Base-by-base conservation (phyloP, 2,329 filamentous ascomycete species). In the Curvularia verruculosa region DNA sequence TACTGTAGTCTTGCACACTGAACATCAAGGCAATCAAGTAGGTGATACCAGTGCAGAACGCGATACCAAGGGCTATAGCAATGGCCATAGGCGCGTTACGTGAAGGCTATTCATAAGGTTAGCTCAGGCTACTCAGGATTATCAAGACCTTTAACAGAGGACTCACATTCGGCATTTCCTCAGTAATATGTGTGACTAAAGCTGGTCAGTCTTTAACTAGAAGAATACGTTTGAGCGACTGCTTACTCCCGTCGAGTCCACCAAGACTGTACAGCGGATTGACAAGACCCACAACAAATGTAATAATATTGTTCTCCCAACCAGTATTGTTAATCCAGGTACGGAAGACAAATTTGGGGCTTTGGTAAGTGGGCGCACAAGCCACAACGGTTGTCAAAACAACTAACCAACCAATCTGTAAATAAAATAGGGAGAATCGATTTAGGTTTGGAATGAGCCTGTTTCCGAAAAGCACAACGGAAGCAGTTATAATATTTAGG, bases 21-120 rank as follows among this genome's bases (percentile, higher is more conserved):
- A 83, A 84, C 77, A 84, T 83, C 48, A 85, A 78, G 7, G 77
- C 75, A 26, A 84, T 75, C 2, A 82, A 73, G 62, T 83, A 84
- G n/a, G 77, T 74, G 12, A 83, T 64, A 3, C 80, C 79, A 0
- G 82, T 84, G 45, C 76, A 65, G 51, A 84, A 83, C 5, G 81
- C 82, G 48, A 84, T 83, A 8, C 59, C 69, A 13, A 84, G 74
- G 0, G 82, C 82, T n/a, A 77, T 79, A 12, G 75, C 61, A 31
- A 72, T 69, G 5, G 67, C 77, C 12, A 78, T 53, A 4, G 78
- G 78, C 0, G 75, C 75, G 7, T 76, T 80, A 31, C 75, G 45
- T 18, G 67, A 77, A 31, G 75, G 72, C 53, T 60, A 36, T 18
- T 8, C 3, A 19, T 29, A 23, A 24, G 13, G 15, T 31, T n/a